These are phyloP conservation scores for Seiridium cupressi DNA, from an alignment of 2,329 filamentous ascomycete genomes.

Conservation along the genomic window DNA sequence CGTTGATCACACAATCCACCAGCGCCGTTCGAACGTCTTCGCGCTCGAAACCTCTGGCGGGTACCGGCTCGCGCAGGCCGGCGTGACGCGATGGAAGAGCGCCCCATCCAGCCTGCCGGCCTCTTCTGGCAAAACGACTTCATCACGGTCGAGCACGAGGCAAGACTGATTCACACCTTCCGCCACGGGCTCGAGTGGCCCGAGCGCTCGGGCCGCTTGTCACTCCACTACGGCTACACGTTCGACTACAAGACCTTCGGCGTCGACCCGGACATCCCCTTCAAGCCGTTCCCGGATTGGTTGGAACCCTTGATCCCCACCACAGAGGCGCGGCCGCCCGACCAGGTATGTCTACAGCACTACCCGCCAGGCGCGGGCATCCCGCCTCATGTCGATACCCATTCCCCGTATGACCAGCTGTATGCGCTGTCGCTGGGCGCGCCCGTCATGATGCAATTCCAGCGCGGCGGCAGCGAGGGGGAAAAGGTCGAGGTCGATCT, in stretches of 20 bases:
- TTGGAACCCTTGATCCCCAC: slow-evolving; percentile 45
- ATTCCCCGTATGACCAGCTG: slow-evolving; percentile 37
- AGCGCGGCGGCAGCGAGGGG: neutral
- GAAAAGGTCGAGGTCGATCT: slow-evolving; percentile 43
- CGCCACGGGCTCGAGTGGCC: slow-evolving; percentile 45
- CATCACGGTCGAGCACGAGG: slow-evolving; percentile 43
- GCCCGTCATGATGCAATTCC: slow-evolving; percentile 23
- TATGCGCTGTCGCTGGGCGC: slow-evolving; percentile 22
- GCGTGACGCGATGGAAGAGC: slow-evolving; percentile 17
- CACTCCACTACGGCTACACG: slow-evolving; percentile 55
- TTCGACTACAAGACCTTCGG: slow-evolving; percentile 60
- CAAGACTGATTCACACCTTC: slow-evolving; percentile 41
- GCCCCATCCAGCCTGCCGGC: slow-evolving; percentile 31
- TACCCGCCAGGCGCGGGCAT: slow-evolving; percentile 60
- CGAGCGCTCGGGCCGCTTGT: slow-evolving; percentile 41
- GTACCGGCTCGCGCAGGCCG: neutral
- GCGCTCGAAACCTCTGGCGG: too few species aligned
- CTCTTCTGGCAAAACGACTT: slow-evolving; percentile 46
- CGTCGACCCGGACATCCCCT: slow-evolving; percentile 47
- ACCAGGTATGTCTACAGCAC: slow-evolving; percentile 54
- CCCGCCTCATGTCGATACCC: slow-evolving; percentile 60
- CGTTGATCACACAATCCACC: too few species aligned
- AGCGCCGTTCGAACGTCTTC: too few species aligned
- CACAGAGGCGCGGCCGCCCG: slow-evolving; percentile 42
- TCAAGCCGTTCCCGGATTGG: slow-evolving; percentile 50